Evolutionary conservation across 345 rosid species (phyloP).

Genomic region (Lenwebbia sp.): DNA sequence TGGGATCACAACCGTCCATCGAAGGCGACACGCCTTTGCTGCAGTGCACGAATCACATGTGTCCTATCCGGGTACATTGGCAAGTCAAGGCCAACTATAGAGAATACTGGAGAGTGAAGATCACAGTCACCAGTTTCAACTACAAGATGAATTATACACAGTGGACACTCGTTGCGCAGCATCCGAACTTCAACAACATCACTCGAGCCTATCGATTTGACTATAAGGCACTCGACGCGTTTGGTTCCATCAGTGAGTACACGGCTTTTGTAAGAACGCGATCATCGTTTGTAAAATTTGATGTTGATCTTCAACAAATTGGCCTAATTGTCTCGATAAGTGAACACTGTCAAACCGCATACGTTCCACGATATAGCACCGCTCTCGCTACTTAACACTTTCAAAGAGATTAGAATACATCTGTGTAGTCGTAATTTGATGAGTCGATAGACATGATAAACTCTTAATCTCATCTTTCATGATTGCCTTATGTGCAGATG

Average conservation of each 20-base stretch:
- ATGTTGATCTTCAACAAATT: not conserved
- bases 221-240: conserved; percentile 7
- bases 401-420: not conserved
- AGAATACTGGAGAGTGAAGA: conserved; percentile 16
- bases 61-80: conserved; percentile 19
- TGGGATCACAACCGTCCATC: not conserved
- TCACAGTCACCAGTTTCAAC: conserved; percentile 13
- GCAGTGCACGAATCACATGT: conserved; percentile 20
- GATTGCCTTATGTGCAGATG: conserved; percentile 13
- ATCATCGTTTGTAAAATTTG: not conserved
- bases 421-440: not conserved
- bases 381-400: not conserved
- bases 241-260: conserved; percentile 8
- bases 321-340: not conserved
- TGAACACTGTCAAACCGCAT: not conserved
- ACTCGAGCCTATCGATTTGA: conserved; percentile 11
- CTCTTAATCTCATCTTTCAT: not conserved
- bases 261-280: not conserved
- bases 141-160: conserved; percentile 9
- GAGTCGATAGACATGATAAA: not conserved
- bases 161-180: conserved; percentile 15
- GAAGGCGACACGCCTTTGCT: conserved; percentile 1
- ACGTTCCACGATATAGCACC: not conserved
- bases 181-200: conserved; percentile 17
- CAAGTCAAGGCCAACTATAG: conserved; percentile 13